Base-by-base conservation (phyloP, 306 rosid genomes). In the Ziziphus jujuba region DNA sequence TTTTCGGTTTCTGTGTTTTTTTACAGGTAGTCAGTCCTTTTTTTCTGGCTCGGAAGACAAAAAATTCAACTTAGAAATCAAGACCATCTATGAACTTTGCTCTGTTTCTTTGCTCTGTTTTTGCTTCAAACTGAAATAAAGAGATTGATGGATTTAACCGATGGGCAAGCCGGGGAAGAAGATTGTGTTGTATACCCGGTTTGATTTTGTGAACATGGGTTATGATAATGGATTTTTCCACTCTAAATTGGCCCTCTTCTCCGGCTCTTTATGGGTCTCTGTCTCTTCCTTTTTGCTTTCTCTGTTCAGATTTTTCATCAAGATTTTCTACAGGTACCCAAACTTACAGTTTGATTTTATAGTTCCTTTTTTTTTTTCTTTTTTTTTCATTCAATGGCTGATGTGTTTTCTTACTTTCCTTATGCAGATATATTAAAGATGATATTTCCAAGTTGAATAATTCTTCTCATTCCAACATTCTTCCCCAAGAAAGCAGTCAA, bases 61-160 rank as follows among this genome's bases (percentile, higher is more conserved):
- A 1, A 28, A 3, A 44, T 84, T 89, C 88, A 88, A 90, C 83
- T 53, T 25, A 14, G 50, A 9, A 54, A 90, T 90, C 83, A n/a
- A 81, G 45, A 38, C 61, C 72, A 56, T 71, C 63, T 60, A 77
- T 82, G 95, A 82, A 82, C 19, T 80, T 43, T 22, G 44, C 35
- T 69, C 52, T n/a, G n/a, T n/a, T n/a, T n/a, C n/a, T n/a, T n/a
- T n/a, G 56, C 69, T 71, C 81, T 74, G 71, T 65, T 81, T 61
- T 86, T 81, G 79, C 89, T 84, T 88, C 91, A 58, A 73, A 81
- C 61, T 75, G 63, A 81, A 78, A 35, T 70, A 64, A 85, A 77
- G 74, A 48, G 22, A 14, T 49, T 63, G 65, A 47, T 82, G 81
- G 71, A n/a, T 75, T 79, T 67, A 43, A 56, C 53, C 33, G 23